Evolutionary conservation across 805 yeast genomes (phyloP), one percentile per base, ranked within the genome.

Genomic region (Sugiyamaella chiloensis): DNA sequence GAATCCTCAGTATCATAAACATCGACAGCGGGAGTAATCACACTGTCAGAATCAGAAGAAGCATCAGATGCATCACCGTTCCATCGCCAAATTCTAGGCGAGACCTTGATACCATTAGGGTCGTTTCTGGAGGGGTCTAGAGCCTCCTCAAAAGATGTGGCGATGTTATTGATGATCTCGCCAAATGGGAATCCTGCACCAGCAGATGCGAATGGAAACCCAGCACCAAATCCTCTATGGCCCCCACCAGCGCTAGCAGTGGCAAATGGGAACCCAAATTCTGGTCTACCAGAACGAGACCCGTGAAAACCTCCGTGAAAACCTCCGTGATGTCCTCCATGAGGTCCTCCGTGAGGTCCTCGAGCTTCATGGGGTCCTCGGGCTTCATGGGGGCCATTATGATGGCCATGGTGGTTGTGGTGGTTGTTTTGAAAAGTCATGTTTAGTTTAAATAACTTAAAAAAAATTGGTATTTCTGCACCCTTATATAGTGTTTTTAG

Each of bases 11-110:
- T 65, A 51, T 80, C 81, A 54, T 79, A 79, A n/a, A 79, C 73
- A 53, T 80, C 81, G 2, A 79, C 65, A 47, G 77, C 75, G 20
- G 85, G 85, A 8, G 83, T 75, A 51, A 77, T 78, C 6, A 42
- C 30, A 32, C 39, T n/a, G 17, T 40, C 40, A 6, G 7, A 12
- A 4, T 29, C 8, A 9, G 7, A 14, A n/a, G 14, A 34, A 26
- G 16, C 14, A 26, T 5, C 7, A 19, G 26, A 20, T 11, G 3
- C 37, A 12, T 19, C 20, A 34, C 19, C 19, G 3, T 19, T 16
- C 21, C 20, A 34, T 12, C 37, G 16, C 37, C 37, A 34, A 12
- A 34, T 21, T 5, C 19, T 16, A 4, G 37, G 37, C 4, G 37
- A 34, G 5, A 34, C 37, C 5, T 19, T 14, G 9, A 34, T 34